Percentiles rank a stretch among this genome's conserved stretches.
Conservation (phyloP, 176 grass and related monocot species). For the Pharus latifolius region DNA sequence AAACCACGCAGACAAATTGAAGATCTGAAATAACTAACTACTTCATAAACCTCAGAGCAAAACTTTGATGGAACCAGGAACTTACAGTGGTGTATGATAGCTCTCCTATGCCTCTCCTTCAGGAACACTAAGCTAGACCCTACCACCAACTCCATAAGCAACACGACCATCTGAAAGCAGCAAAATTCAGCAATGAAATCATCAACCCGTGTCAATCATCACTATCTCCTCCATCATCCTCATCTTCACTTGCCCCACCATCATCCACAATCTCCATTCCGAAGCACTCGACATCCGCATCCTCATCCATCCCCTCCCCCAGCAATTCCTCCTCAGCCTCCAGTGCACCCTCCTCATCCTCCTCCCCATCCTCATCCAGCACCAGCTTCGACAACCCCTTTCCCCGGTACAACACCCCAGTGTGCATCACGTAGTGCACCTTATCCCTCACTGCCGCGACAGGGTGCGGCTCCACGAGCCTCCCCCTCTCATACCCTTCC, state of each 20-base stretch:
- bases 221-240: constrained; percentile 26
- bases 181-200: not conserved
- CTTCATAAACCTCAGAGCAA: not conserved
- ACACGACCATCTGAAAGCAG: not conserved
- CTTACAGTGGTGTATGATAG: constrained; percentile 5
- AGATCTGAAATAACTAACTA: not conserved
- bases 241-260: constrained; percentile 15
- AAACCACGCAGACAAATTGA: not conserved
- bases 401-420: constrained; percentile 56
- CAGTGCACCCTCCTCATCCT: constrained; percentile 25
- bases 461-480: constrained; percentile 69
- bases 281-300: constrained; percentile 61
- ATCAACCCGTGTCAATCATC: constrained; percentile 19
- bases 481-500: constrained; percentile 79
- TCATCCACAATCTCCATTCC: constrained; percentile 53
- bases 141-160: not conserved
- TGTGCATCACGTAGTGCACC: constrained; percentile 83
- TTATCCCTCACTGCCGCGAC: constrained; percentile 58
- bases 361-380: constrained; percentile 47
- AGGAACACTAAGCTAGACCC: not conserved
- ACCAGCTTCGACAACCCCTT: constrained; percentile 66
- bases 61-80: not conserved
- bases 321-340: constrained; percentile 22
- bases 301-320: constrained; percentile 25
- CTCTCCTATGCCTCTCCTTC: not conserved